Evolutionary conservation across 768 basidiomycete species (phyloP).

Genomic region (Boletus bicolor): DNA sequence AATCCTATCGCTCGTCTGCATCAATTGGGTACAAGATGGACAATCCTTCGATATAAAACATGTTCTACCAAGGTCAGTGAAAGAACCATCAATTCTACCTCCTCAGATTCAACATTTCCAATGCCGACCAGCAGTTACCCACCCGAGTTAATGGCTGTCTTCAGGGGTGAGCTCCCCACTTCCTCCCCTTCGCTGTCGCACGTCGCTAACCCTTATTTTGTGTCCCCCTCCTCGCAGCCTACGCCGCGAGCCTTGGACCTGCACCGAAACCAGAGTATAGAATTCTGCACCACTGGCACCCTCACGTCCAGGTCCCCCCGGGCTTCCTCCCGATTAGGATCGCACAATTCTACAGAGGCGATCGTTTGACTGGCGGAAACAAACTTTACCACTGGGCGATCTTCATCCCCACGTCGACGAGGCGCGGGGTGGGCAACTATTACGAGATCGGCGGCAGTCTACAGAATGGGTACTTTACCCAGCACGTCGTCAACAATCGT

Average conservation of each 20-base stretch:
- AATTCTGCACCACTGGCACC: conserved; percentile 1
- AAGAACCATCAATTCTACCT: neutral
- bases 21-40: neutral
- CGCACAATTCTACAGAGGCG: conserved; percentile 13
- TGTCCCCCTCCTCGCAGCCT: neutral
- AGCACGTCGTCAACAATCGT: conserved; percentile 15
- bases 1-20: neutral
- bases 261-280: conserved; percentile 1
- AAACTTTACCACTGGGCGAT: conserved; percentile 20
- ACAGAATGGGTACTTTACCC: conserved; percentile 9
- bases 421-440: conserved; percentile 19
- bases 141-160: conserved; percentile 6
- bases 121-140: conserved; percentile 6
- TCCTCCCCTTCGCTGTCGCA: too few relatives aligned
- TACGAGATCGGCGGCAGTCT: conserved; percentile 17
- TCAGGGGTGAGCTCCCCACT: neutral
- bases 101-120: neutral
- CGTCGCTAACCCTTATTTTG: neutral
- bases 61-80: neutral
- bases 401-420: conserved; percentile 19
- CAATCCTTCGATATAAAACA: conserved; percentile 8
- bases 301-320: conserved; percentile 6
- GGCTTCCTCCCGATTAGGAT: conserved; percentile 16
- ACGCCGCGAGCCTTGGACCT: conserved; percentile 5
- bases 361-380: neutral